phyloP scores from a whole-genome alignment of 139 green algal genomes.

The Gonium pectorale region DNA sequence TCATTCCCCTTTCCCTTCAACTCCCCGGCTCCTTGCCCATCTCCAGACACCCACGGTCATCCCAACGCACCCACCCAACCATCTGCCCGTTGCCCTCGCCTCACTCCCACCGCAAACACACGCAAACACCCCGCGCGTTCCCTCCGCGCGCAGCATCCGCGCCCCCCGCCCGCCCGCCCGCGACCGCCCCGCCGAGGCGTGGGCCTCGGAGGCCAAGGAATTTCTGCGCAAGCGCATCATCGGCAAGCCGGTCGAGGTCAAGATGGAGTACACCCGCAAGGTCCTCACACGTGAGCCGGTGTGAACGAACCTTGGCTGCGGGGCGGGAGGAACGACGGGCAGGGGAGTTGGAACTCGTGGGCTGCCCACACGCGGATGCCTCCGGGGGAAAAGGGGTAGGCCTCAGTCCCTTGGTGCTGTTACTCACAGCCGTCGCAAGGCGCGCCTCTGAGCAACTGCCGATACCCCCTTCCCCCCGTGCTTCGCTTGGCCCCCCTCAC shows the following conservation, averaged over 20 bases:
- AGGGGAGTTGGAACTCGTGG: neutral
- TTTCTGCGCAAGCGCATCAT: constrained; percentile 84
- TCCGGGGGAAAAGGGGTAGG: too few relatives aligned
- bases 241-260: constrained; percentile 83
- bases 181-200: constrained; percentile 81
- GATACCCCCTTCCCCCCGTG: neutral
- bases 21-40: too few relatives aligned
- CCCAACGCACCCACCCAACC: too few relatives aligned
- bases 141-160: constrained; percentile 77
- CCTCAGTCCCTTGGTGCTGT: too few relatives aligned
- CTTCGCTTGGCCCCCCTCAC: neutral
- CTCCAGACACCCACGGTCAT: too few relatives aligned
- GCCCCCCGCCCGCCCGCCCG: constrained; percentile 80
- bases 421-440: too few relatives aligned
- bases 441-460: too few relatives aligned
- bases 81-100: neutral
- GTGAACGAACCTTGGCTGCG: neutral
- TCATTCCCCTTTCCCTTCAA: too few relatives aligned
- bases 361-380: too few relatives aligned
- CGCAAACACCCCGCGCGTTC: neutral
- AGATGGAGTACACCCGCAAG: constrained; percentile 96
- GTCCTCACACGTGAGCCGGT: constrained; percentile 59
- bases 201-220: constrained; percentile 90
- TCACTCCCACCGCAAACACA: neutral
- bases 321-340: neutral